Evolutionary conservation across 2,329 filamentous ascomycete genomes (phyloP).

Genomic region (Neofusicoccum cordaticola): DNA sequence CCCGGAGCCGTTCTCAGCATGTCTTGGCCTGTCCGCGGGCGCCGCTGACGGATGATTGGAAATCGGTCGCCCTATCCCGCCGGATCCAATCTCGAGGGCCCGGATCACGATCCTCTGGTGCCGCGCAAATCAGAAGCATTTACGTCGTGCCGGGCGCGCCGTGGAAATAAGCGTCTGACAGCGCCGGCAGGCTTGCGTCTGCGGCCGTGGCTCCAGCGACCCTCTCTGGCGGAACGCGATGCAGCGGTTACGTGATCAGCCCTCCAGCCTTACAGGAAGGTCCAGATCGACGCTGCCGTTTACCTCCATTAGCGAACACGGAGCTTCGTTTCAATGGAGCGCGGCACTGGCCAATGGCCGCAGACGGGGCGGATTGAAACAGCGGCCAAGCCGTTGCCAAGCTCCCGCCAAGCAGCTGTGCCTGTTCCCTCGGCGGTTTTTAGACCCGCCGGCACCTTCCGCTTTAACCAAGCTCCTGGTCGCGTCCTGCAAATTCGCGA

Average conservation of each 20-base stretch:
- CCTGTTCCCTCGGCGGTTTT: neutral
- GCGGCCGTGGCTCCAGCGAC: neutral
- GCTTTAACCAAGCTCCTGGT: conserved; percentile 7
- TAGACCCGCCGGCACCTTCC: neutral
- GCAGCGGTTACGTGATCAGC: neutral
- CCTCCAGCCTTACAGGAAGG: conserved; percentile 6
- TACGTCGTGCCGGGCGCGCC: neutral
- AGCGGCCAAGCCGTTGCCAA: conserved; percentile 3
- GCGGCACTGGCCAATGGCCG: neutral
- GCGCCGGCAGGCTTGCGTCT: neutral
- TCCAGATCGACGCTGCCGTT: conserved; percentile 7
- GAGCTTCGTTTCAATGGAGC: neutral
- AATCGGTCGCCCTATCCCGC: neutral
- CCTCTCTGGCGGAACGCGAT: neutral
- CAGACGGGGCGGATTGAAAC: neutral
- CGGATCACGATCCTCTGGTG: neutral
- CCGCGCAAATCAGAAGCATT: no score
- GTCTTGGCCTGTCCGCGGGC: neutral
- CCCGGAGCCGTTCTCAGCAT: neutral
- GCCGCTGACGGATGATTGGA: neutral
- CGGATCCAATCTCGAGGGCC: neutral
- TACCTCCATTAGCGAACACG: neutral
- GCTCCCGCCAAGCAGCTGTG: neutral
- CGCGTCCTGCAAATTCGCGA: neutral
- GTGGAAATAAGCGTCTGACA: neutral